A percentile compares a stretch with the other conserved stretches of the same genome.
Evolutionary conservation across 495 filamentous ascomycete genomes (phyloP).

Genomic region (Margaritispora aquatica): DNA sequence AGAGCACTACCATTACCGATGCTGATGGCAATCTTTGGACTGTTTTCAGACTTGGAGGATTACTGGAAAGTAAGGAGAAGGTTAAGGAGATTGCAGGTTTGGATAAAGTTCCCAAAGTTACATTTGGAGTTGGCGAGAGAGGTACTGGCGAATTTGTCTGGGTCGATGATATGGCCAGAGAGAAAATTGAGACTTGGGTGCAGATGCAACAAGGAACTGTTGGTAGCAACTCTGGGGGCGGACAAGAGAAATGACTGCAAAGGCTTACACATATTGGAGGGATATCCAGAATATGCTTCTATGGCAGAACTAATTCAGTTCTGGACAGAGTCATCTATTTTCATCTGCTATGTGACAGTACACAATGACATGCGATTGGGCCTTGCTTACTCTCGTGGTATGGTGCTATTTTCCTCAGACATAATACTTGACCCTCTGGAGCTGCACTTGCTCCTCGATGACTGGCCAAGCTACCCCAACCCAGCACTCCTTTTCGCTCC

Average conservation of each 20-base stretch:
- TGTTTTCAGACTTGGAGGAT: conserved; percentile 3
- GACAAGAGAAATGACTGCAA: not conserved
- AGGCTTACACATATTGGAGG: not conserved
- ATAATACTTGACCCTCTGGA: no score
- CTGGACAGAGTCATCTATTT: no score
- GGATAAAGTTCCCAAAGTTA: conserved; percentile 3
- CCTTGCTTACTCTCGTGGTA: no score
- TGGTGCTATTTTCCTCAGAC: no score
- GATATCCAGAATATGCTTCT: not conserved
- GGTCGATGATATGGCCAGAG: conserved; percentile 2
- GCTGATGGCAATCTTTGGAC: not conserved
- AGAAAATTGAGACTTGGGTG: not conserved
- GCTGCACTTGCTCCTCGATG: not conserved
- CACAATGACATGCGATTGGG: no score
- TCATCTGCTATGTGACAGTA: no score
- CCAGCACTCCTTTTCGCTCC: not conserved
- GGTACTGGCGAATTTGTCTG: conserved; percentile 2
- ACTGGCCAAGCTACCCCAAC: no score
- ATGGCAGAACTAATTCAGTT: not conserved
- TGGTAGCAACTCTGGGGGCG: not conserved
- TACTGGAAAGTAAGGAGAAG: not conserved
- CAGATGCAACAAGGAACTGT: not conserved
- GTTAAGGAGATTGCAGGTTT: conserved; percentile 10
- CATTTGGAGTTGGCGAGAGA: not conserved
- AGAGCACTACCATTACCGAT: not conserved